A percentile compares a stretch with the other conserved stretches of the same genome.
These are phyloP conservation scores for Candida peoriensis DNA, from an alignment of 805 yeast genomes.

Conservation along the genomic window DNA sequence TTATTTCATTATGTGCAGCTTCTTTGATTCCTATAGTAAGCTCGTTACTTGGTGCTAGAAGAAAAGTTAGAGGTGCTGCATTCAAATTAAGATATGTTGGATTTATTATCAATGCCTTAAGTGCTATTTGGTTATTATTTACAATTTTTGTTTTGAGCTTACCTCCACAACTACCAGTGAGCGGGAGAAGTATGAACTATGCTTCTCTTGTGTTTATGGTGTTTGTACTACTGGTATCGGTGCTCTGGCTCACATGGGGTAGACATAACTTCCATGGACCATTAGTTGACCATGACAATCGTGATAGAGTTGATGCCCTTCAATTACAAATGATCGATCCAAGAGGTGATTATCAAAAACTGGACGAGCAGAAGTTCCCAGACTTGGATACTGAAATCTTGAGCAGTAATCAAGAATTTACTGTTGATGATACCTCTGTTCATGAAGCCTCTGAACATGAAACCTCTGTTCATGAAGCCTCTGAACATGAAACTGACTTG, in stretches of 20 bases:
- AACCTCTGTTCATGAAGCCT: too few species aligned
- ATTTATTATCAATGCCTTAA: conserved; percentile 53
- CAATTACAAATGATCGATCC: conserved; percentile 12
- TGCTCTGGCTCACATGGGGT: conserved; percentile 59
- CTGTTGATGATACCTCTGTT: too few species aligned
- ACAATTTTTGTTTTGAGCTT: conserved; percentile 60
- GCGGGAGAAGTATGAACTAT: conserved; percentile 36
- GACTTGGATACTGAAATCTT: conserved; percentile 15
- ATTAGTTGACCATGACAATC: conserved; percentile 25
- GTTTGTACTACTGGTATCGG: conserved; percentile 43
- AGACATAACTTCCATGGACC: conserved; percentile 60
- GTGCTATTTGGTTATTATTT: conserved; percentile 55
- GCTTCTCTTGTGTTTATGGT: conserved; percentile 58
- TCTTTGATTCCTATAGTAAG: conserved; percentile 70
- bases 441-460: too few species aligned
- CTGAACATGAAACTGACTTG: too few species aligned
- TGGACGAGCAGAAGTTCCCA: conserved; percentile 20
- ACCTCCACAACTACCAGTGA: conserved; percentile 61
- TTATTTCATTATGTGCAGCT: conserved; percentile 67
- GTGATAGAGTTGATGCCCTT: conserved; percentile 19
- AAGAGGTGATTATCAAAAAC: conserved; percentile 13
- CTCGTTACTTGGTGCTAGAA: conserved; percentile 54
- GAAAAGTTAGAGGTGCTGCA: conserved; percentile 61
- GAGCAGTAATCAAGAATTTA: conserved; percentile 8
- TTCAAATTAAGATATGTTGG: conserved; percentile 60